A percentile compares a stretch with the other conserved stretches of the same genome.
Conservation (phyloP, 495 filamentous ascomycete species). For the Xylaria palmicola region DNA sequence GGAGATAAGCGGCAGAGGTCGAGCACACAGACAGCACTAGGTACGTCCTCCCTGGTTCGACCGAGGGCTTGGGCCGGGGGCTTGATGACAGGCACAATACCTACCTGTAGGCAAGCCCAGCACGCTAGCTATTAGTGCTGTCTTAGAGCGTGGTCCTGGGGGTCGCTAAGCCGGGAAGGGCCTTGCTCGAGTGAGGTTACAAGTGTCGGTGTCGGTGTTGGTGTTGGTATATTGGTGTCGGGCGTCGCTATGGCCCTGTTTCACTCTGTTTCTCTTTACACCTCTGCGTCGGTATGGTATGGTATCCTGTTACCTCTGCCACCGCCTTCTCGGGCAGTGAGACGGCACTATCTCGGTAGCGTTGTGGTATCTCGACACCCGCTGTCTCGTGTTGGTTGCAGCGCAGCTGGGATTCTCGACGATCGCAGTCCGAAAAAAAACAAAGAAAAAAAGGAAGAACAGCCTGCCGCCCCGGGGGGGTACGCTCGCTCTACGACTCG, state of each 20-base stretch:
- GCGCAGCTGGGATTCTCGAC: background rate
- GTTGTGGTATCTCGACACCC: background rate
- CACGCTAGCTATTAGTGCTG: background rate
- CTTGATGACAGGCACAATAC: too few species aligned
- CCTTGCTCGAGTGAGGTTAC: slow-evolving; percentile 3
- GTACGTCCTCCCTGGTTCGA: too few species aligned
- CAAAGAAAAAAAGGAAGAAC: background rate
- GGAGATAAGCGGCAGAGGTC: too few species aligned
- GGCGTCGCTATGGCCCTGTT: background rate
- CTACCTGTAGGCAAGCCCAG: too few species aligned
- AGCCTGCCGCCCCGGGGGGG: too few species aligned
- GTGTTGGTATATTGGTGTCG: too few species aligned
- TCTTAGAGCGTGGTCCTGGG: background rate
- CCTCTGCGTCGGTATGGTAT: too few species aligned
- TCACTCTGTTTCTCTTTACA: slow-evolving; percentile 1
- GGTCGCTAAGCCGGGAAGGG: background rate
- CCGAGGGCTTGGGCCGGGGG: too few species aligned
- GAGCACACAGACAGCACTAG: too few species aligned
- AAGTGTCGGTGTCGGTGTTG: background rate
- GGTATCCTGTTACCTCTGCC: too few species aligned
- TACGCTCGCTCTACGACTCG: background rate
- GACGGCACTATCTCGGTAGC: too few species aligned
- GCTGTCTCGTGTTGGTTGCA: background rate
- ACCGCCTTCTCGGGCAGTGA: background rate
- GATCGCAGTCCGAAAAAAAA: background rate